A percentile compares a stretch with the other conserved stretches of the same genome.
phyloP scores from a whole-genome alignment of 2,329 filamentous ascomycete species.

The Elsinoe arachidis region DNA sequence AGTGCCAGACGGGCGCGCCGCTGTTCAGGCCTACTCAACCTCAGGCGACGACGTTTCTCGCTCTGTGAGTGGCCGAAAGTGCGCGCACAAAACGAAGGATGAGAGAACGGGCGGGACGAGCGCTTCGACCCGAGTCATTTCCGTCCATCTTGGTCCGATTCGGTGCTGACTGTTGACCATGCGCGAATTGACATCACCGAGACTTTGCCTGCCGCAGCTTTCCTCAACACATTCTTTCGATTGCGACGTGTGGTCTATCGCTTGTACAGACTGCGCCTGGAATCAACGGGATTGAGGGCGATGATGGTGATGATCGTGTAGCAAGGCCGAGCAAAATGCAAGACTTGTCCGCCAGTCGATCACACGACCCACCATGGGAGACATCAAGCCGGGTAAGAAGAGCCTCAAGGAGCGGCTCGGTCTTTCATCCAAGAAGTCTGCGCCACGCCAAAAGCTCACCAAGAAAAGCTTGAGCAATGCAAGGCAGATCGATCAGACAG shows the following conservation, averaged over 20 bases:
- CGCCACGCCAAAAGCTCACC: constrained; percentile 4
- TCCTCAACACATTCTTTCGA: not conserved
- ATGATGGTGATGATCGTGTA: not conserved
- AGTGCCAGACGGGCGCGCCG: not conserved
- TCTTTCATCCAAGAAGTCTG: constrained; percentile 6
- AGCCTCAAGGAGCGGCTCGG: constrained; percentile 11
- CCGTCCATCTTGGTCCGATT: not conserved
- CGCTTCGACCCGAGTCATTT: not conserved
- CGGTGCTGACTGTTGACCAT: not conserved
- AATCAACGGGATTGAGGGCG: not conserved
- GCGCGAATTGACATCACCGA: not conserved
- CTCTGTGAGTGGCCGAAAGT: not conserved
- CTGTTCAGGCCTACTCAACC: not conserved
- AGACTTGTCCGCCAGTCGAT: not conserved
- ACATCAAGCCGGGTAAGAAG: not conserved
- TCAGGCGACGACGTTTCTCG: constrained; percentile 7
- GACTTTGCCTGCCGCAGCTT: not conserved
- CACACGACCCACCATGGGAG: constrained; percentile 7
- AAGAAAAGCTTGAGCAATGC: constrained; percentile 10
- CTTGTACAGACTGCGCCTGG: not conserved
- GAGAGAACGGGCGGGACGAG: not conserved
- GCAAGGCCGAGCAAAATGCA: not conserved
- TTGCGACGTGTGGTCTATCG: not conserved
- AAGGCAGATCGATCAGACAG: not conserved
- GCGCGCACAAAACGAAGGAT: not conserved